phyloP scores from a whole-genome alignment of 2,329 filamentous ascomycete genomes.

The Simplicillium aogashimaense region DNA sequence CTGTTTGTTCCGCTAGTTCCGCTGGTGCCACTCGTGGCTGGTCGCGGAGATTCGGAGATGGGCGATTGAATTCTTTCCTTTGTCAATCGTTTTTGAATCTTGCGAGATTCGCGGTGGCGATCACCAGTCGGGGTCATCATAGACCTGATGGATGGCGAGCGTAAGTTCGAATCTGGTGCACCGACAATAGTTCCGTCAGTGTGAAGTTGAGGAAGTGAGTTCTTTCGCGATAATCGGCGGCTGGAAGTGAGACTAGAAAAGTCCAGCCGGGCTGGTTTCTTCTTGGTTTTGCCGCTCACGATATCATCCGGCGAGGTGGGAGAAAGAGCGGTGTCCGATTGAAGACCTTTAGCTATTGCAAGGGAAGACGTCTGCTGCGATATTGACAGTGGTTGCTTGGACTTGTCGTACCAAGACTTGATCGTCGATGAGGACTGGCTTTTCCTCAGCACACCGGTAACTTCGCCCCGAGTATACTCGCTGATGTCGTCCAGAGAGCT shows the following conservation, averaged over 20 bases:
- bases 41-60: conserved; percentile 11
- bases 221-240: conserved; percentile 16
- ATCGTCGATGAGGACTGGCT: conserved; percentile 46
- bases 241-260: conserved; percentile 31
- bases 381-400: conserved; percentile 44
- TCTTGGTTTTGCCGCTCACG: conserved; percentile 16
- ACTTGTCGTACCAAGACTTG: conserved; percentile 45
- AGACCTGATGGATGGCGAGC: conserved; percentile 33
- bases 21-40: conserved; percentile 16
- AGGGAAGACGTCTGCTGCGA: conserved; percentile 50
- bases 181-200: conserved; percentile 21
- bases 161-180: conserved; percentile 22
- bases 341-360: conserved; percentile 46
- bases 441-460: conserved; percentile 31
- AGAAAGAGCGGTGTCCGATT: conserved; percentile 34
- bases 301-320: conserved; percentile 32
- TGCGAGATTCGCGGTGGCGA: conserved; percentile 15
- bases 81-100: conserved; percentile 22
- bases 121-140: conserved; percentile 16
- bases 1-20: conserved; percentile 1
- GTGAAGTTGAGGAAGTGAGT: conserved; percentile 18
- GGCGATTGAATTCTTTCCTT: conserved; percentile 22
- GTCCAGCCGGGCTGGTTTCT: conserved; percentile 40
- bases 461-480: conserved; percentile 21
- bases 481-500: conserved; percentile 11